These are phyloP conservation scores for Aschersonia sp. DNA, from an alignment of 2,329 filamentous ascomycete genomes.

Conservation along the genomic window DNA sequence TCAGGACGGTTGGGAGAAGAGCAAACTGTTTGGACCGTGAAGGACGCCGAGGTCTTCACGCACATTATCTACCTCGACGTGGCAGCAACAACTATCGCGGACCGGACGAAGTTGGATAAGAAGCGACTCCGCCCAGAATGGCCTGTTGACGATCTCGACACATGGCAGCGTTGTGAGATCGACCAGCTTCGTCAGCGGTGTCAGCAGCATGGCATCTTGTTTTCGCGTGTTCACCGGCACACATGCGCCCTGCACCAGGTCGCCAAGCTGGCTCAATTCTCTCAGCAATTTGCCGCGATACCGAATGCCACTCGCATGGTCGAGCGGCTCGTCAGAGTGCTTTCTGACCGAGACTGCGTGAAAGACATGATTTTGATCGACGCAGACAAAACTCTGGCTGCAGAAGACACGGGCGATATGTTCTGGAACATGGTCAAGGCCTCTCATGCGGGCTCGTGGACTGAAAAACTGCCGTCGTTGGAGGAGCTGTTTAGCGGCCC, in stretches of 20 bases:
- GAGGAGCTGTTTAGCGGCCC: conserved; percentile 29
- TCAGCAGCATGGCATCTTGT: conserved; percentile 28
- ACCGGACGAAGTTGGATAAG: conserved; percentile 23
- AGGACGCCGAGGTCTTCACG: conserved; percentile 32
- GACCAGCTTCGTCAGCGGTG: conserved; percentile 27
- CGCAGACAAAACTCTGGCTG: conserved; percentile 38
- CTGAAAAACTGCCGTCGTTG: conserved; percentile 13
- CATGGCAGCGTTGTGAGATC: conserved; percentile 34
- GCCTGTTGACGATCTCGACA: conserved; percentile 21
- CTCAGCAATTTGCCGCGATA: conserved; percentile 10
- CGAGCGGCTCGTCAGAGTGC: conserved; percentile 11
- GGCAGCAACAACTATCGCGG: conserved; percentile 17
- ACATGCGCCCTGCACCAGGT: background rate
- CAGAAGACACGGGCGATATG: conserved; percentile 31
- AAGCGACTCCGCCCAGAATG: conserved; percentile 16
- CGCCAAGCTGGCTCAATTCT: conserved; percentile 4
- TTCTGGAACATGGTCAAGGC: conserved; percentile 27
- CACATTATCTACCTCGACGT: conserved; percentile 44
- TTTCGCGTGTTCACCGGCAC: conserved; percentile 12
- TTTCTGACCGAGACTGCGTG: conserved; percentile 11
- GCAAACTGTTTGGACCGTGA: conserved; percentile 22
- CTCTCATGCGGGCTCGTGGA: background rate
- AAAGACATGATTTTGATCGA: conserved; percentile 40
- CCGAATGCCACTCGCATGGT: conserved; percentile 20
- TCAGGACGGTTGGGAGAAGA: conserved; percentile 15